Base-by-base conservation (phyloP, 2,329 filamentous ascomycete species). In the Hortaea sp. region DNA sequence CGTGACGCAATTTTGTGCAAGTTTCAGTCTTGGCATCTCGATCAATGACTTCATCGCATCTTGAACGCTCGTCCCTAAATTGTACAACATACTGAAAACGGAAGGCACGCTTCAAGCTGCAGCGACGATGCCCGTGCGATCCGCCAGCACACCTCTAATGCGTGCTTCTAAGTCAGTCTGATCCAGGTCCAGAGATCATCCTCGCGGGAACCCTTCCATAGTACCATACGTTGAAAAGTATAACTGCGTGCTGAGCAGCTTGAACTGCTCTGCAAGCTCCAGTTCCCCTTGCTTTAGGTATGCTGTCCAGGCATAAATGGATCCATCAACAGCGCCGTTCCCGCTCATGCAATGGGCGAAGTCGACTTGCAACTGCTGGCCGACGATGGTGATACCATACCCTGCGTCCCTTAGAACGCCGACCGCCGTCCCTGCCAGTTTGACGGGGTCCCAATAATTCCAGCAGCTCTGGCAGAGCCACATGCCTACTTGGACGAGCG, bases 401-500 rank as follows among this genome's bases (percentile, higher is more conserved):
- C 53, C 54, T 12, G 51, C 39, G 38, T 55, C 44, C 4, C 46
- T 41, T 13, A 56, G 41, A 5, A 52, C 27, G 4, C 27, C 27
- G 20, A 37, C 13, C 13, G 48, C 44, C 27, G 46, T 28, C 7
- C 37, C 20, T 20, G 43, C 42, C 35, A 53, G 42, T 9, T 38
- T 20, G 7, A 11, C 29, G 6, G 43, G 1, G 28, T 39, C 28
- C 6, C 7, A 5, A 4, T 5, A 11, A 11, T 13, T 7, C 9
- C 7, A 41, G 42, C 49, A 47, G 1, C 46, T 42, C 43, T 42
- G 52, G 30, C 32, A 35, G 9, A 55, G 46, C 55, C 53, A 57
- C 5, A 45, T 34, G n/a, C 40, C 37, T 13, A 53, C 41, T 13
- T 39, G 34, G 37, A 43, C 39, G 5, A 56, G 47, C 28, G 41